phyloP scores from a whole-genome alignment of 805 yeast species.

The Candida odintsovae region DNA sequence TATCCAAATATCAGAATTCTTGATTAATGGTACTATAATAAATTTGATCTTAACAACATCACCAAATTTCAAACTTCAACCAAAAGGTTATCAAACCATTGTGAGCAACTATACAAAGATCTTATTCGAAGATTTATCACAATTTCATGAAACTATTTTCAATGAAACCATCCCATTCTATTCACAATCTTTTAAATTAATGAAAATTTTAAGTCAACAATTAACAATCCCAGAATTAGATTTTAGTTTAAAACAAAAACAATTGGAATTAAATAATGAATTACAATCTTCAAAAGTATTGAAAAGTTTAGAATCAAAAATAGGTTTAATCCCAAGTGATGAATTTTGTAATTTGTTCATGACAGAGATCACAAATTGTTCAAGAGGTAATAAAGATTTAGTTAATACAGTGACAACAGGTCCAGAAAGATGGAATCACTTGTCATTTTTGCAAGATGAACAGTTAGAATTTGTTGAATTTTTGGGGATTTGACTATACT shows the following conservation, averaged over 20 bases:
- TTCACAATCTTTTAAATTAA: neutral
- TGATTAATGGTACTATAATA: conserved; percentile 10
- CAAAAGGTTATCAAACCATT: conserved; percentile 10
- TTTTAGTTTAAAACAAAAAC: conserved; percentile 3
- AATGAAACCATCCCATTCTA: conserved; percentile 17
- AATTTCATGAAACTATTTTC: conserved; percentile 8
- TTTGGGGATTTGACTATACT: conserved; percentile 6
- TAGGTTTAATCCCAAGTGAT: conserved; percentile 18
- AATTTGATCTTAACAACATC: conserved; percentile 7
- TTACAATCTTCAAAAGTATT: conserved; percentile 15
- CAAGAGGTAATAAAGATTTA: neutral
- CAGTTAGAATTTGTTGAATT: conserved; percentile 11
- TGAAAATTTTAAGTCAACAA: conserved; percentile 9
- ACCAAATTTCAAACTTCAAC: conserved; percentile 11
- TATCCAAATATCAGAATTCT: conserved; percentile 10
- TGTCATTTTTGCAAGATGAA: conserved; percentile 4
- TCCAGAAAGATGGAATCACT: conserved; percentile 7
- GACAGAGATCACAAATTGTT: conserved; percentile 11
- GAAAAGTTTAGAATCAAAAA: conserved; percentile 12
- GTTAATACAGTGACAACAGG: conserved; percentile 1
- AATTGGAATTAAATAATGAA: conserved; percentile 6
- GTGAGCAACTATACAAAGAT: conserved; percentile 9
- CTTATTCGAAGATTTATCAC: conserved; percentile 7
- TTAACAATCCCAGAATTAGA: neutral
- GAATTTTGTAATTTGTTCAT: conserved; percentile 19